phyloP scores from a whole-genome alignment of 768 basidiomycete genomes.

The Tylopilus sp. region DNA sequence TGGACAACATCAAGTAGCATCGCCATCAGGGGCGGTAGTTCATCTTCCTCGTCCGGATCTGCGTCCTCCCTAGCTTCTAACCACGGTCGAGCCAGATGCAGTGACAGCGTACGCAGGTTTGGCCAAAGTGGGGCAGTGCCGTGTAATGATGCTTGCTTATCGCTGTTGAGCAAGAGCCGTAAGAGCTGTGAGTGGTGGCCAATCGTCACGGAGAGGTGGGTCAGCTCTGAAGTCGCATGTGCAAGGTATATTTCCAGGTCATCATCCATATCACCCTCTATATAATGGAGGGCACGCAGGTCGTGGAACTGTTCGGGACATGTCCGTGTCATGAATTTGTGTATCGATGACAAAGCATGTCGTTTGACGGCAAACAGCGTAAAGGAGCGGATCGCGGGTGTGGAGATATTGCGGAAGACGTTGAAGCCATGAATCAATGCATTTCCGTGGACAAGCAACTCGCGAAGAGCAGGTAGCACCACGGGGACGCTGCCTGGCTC shows the following conservation, averaged over 20 bases:
- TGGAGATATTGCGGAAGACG: slow-evolving; percentile 34
- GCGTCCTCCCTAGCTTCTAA: slow-evolving; percentile 29
- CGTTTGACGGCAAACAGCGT: slow-evolving; percentile 26
- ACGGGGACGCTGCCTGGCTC: slow-evolving; percentile 32
- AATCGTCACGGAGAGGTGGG: slow-evolving; percentile 33
- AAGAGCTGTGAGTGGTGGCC: slow-evolving; percentile 30
- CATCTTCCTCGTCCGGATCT: slow-evolving; percentile 32
- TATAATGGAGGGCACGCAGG: slow-evolving; percentile 30
- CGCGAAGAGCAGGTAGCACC: slow-evolving; percentile 28
- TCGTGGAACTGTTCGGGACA: slow-evolving; percentile 34
- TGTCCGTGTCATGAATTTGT: slow-evolving; percentile 34
- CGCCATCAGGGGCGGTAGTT: slow-evolving; percentile 28
- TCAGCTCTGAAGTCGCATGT: slow-evolving; percentile 32
- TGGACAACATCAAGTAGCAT: slow-evolving; percentile 31
- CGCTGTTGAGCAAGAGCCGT: slow-evolving; percentile 32
- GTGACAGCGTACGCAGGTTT: slow-evolving; percentile 28
- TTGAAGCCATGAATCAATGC: slow-evolving; percentile 32
- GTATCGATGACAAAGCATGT: slow-evolving; percentile 31
- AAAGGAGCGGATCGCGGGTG: slow-evolving; percentile 25
- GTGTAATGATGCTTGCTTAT: slow-evolving; percentile 32
- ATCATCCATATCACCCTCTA: slow-evolving; percentile 34
- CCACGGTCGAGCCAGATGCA: slow-evolving; percentile 29
- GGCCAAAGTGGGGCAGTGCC: slow-evolving; percentile 31
- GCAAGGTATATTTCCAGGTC: slow-evolving; percentile 35
- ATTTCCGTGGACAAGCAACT: slow-evolving; percentile 31